Percentiles rank a stretch among this genome's conserved stretches.
Evolutionary conservation across 371 early-diverging fungal genomes (phyloP).

Genomic region (Haplosporangium sp.): DNA sequence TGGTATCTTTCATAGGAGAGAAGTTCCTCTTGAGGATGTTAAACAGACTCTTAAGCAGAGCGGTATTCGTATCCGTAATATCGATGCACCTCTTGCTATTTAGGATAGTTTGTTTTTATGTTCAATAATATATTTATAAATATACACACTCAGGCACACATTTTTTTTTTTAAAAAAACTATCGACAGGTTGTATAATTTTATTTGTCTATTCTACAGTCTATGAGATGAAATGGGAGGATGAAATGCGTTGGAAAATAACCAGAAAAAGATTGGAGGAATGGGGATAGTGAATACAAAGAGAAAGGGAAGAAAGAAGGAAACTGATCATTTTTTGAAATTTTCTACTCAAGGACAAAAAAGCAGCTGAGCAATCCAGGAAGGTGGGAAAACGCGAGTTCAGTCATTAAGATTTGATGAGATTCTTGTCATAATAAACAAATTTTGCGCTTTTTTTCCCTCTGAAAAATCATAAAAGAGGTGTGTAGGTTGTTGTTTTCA

Average conservation of each 20-base stretch:
- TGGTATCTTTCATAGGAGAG: conserved; percentile 96
- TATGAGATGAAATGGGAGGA: neutral
- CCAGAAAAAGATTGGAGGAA: neutral
- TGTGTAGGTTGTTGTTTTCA: too few relatives aligned
- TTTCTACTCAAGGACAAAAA: neutral
- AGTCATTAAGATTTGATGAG: neutral
- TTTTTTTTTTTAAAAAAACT: too few relatives aligned
- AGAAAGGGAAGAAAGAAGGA: neutral
- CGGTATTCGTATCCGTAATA: conserved; percentile 29
- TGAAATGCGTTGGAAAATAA: neutral
- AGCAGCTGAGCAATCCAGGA: neutral
- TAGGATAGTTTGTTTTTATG: neutral
- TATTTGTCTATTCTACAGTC: neutral
- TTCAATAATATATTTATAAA: too few relatives aligned
- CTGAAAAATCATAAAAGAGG: too few relatives aligned
- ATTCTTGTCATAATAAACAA: neutral
- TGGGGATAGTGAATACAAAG: neutral
- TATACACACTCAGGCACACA: too few relatives aligned
- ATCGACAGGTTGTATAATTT: too few relatives aligned
- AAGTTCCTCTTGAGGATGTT: conserved; percentile 89
- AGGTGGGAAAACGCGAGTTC: neutral
- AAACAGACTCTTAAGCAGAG: conserved; percentile 60
- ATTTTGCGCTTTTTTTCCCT: neutral
- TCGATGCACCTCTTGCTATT: conserved; percentile 24
- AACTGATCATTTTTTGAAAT: neutral